Evolutionary conservation across 371 early-diverging fungal species (phyloP), one percentile per base, ranked within the genome.

Genomic region (Rhizopus stolonifer): DNA sequence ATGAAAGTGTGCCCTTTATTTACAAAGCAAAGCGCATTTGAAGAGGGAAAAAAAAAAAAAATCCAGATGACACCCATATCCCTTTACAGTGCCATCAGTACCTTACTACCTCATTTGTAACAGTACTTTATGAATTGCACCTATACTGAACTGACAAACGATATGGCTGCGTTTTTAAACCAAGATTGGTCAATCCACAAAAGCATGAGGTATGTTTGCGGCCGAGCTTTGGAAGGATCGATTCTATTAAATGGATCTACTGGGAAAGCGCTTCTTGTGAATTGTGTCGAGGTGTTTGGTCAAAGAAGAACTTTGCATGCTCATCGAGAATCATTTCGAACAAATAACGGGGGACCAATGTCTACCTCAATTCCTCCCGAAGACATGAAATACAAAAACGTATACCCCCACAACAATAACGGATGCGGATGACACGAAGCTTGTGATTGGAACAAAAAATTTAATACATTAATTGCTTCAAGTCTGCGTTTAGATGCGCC

Each of bases 271-370:
- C 39, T 53, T n/a, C 42, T 64, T 43, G 54, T 52, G 24, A 67
- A 67, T 29, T 61, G 61, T 19, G 46, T 67, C 14, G 68, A 67
- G 45, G 55, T 52, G 36, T 65, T 61, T 57, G 63, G 64, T 13
- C 46, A 59, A 11, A 52, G 33, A 23, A 19, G 44, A 15, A 33
- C 42, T 4, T 38, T 59, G n/a, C 58, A 61, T 49, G 38, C 53
- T 25, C 58, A 54, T 31, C 9, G 29, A 18, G 31, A 43, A 29
- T 42, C 42, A 42, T 52, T 52, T 24, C 14, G 22, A 33, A 50
- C 50, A 38, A 50, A 53, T 42, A 53, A 53, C 15, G 45, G 54
- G 46, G 36, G 38, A 49, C n/a, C 36, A 33, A 40, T 18, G 17
- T 50, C 0, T 45, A 45, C 34, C 33, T 53, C 60, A 26, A 32